Conservation (phyloP, 2,329 filamentous ascomycete genomes). For the Botrytis fabae region DNA sequence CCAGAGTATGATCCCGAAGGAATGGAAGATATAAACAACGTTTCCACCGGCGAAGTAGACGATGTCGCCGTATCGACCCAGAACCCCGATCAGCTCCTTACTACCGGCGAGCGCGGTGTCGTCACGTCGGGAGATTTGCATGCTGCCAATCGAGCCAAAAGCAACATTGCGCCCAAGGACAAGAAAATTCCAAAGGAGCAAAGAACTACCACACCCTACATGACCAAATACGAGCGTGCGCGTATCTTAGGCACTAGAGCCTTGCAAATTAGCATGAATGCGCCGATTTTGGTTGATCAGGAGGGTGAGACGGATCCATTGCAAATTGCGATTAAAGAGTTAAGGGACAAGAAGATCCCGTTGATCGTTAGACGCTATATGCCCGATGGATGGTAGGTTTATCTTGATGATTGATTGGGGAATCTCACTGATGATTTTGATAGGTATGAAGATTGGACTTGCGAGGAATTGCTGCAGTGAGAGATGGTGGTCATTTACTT, state of each 20-base stretch:
- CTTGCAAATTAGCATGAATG: slow-evolving; percentile 98
- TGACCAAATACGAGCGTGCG: slow-evolving; percentile 98
- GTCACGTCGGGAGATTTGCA: slow-evolving; percentile 63
- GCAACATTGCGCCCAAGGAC: slow-evolving; percentile 62
- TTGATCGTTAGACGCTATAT: slow-evolving; percentile 93
- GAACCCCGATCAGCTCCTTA: slow-evolving; percentile 50
- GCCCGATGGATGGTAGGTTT: slow-evolving; percentile 87
- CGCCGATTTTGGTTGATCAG: slow-evolving; percentile 91
- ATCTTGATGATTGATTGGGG: not conserved
- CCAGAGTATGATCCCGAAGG: slow-evolving; percentile 57
- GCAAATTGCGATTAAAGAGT: slow-evolving; percentile 95
- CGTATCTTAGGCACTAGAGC: slow-evolving; percentile 91
- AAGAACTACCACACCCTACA: slow-evolving; percentile 91
- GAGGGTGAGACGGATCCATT: slow-evolving; percentile 97
- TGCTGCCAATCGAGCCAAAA: slow-evolving; percentile 55
- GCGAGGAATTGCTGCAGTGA: slow-evolving; percentile 76
- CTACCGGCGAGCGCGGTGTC: slow-evolving; percentile 44
- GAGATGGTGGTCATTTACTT: slow-evolving; percentile 16
- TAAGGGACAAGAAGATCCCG: slow-evolving; percentile 98
- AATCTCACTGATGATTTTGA: slow-evolving; percentile 17
- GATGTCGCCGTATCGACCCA: slow-evolving; percentile 58
- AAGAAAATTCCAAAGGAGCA: slow-evolving; percentile 91
- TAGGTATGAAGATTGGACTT: slow-evolving; percentile 95
- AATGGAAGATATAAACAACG: slow-evolving; percentile 45
- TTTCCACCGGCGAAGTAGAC: slow-evolving; percentile 52